Percentiles rank a stretch among this genome's conserved stretches.
These are phyloP conservation scores for Aureobasidium leucospermi DNA, from an alignment of 2,329 filamentous ascomycete species.

Conservation along the genomic window DNA sequence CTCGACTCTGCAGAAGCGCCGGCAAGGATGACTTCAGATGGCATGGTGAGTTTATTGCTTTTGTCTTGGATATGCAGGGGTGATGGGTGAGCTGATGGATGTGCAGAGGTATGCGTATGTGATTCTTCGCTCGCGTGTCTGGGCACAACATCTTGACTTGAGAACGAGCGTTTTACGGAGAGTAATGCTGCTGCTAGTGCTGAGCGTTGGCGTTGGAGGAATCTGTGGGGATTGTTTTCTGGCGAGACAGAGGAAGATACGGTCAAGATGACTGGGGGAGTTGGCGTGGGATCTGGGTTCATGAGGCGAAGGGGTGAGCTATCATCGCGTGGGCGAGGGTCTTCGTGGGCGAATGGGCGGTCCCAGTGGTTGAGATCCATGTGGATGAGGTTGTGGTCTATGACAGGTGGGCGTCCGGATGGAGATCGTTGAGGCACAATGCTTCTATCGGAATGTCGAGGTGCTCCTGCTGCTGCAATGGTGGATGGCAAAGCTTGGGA, in stretches of 20 bases:
- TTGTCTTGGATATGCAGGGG: slow-evolving; percentile 1
- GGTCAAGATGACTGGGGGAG: neutral
- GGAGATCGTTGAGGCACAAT: neutral
- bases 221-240: slow-evolving; percentile 8
- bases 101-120: neutral
- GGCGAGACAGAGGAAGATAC: slow-evolving; percentile 11
- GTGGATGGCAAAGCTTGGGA: neutral
- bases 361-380: slow-evolving; percentile 28
- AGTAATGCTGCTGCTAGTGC: neutral
- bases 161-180: neutral
- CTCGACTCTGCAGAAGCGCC: neutral
- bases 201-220: slow-evolving; percentile 3
- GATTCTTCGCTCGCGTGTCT: neutral
- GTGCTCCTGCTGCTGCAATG: slow-evolving; percentile 1
- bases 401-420: slow-evolving; percentile 6
- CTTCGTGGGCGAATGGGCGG: slow-evolving; percentile 24
- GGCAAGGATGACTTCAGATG: neutral
- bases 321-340: slow-evolving; percentile 23
- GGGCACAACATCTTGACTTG: neutral
- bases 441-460: neutral
- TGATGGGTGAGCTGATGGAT: neutral
- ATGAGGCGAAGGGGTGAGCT: slow-evolving; percentile 22
- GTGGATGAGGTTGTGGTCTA: slow-evolving; percentile 29
- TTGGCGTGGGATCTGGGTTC: slow-evolving; percentile 24
- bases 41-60: slow-evolving; percentile 7